Percentiles rank a stretch among this genome's conserved stretches.
phyloP scores from a whole-genome alignment of 2,329 filamentous ascomycete genomes.

The Botrytis tulipae region DNA sequence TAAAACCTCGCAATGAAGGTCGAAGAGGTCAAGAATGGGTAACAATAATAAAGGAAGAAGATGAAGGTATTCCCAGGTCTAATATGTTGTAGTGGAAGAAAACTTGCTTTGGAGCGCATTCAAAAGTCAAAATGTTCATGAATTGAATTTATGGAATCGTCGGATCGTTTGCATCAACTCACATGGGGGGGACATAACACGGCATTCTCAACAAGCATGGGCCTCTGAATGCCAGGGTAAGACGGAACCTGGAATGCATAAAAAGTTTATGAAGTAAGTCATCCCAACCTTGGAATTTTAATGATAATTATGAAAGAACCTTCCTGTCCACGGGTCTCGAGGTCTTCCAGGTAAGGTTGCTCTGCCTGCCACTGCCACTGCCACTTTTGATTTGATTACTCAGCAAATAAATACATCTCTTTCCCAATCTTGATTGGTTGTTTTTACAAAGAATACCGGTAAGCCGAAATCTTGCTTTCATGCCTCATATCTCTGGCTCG shows the following conservation, averaged over 20 bases:
- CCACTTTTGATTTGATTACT: background rate
- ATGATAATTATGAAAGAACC: background rate
- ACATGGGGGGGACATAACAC: background rate
- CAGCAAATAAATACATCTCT: background rate
- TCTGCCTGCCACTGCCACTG: background rate
- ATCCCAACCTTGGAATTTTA: background rate
- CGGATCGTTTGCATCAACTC: constrained; percentile 20
- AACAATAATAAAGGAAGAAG: background rate
- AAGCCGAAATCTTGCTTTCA: background rate
- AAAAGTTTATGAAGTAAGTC: constrained; percentile 2
- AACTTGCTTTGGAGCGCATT: constrained; percentile 14
- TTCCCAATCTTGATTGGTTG: background rate
- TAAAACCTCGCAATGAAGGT: background rate
- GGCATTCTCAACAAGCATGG: background rate
- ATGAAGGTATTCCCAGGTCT: constrained; percentile 10
- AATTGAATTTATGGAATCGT: constrained; percentile 13
- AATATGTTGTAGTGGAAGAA: background rate
- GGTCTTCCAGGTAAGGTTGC: background rate
- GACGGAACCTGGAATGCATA: background rate
- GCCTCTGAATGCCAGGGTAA: background rate
- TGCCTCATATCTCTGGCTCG: background rate
- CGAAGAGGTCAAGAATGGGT: background rate
- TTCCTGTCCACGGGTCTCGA: background rate
- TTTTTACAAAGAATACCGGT: background rate
- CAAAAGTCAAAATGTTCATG: background rate